Evolutionary conservation across 1,284 basidiomycete genomes (phyloP).

Genomic region (Phlebopus sp.): DNA sequence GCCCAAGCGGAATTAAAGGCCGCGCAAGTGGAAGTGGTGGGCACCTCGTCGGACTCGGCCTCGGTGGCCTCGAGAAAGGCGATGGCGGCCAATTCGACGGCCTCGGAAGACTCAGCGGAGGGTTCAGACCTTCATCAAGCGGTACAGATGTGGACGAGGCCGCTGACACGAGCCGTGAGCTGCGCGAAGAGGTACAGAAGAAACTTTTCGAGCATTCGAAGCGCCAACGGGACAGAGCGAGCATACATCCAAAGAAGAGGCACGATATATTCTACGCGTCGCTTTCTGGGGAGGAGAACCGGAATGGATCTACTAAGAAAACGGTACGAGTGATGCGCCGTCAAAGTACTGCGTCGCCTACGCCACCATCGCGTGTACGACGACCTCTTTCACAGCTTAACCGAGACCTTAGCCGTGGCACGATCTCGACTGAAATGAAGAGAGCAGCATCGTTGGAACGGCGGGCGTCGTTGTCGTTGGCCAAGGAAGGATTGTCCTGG

Average conservation of each 20-base stretch:
- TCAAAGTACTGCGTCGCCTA: conserved; percentile 20
- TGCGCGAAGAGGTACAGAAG: conserved; percentile 20
- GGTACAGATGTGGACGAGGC: conserved; percentile 3
- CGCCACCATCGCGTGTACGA: conserved; percentile 8
- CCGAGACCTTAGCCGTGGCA: conserved; percentile 18
- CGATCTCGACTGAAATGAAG: conserved; percentile 31
- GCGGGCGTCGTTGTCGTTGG: conserved; percentile 19
- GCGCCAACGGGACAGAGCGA: conserved; percentile 16
- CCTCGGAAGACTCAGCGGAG: conserved; percentile 27
- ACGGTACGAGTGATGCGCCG: conserved; percentile 14
- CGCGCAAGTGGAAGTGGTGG: no score
- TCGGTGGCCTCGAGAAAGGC: conserved; percentile 22
- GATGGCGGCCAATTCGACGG: conserved; percentile 27
- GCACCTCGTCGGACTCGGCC: conserved; percentile 22
- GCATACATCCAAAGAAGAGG: conserved; percentile 18
- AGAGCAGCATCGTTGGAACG: conserved; percentile 26
- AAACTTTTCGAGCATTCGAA: conserved; percentile 18
- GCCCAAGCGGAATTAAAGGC: no score
- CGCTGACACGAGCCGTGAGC: background rate
- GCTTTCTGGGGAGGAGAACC: conserved; percentile 6
- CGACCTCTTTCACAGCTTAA: background rate
- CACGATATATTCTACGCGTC: conserved; percentile 32
- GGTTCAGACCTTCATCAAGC: conserved; percentile 14
- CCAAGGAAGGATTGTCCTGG: conserved; percentile 10
- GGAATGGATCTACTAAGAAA: background rate